Evolutionary conservation across 768 basidiomycete genomes (phyloP), one percentile per base, ranked within the genome.

Genomic region (Suillus americanus): DNA sequence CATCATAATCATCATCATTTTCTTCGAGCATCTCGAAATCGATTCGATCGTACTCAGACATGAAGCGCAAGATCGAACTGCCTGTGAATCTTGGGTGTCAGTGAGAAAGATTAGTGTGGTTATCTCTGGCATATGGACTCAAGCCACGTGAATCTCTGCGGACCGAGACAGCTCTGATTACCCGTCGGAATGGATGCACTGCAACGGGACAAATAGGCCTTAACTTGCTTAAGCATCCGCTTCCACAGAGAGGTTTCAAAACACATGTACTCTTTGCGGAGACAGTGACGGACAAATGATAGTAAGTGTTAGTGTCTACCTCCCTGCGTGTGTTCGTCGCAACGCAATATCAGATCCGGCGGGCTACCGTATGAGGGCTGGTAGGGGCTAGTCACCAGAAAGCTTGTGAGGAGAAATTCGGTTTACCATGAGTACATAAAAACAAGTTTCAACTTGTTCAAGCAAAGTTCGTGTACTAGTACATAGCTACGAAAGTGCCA

Each of bases 1-100:
- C 76, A 1, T 74, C 70, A 46, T 71, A 77, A 20, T 64, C 75
- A 38, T 75, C 76, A 8, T 75, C 77, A 38, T 78, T 79, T 33
- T 61, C 66, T n/a, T 71, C 73, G 41, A 64, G 60, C 59, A 68
- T 55, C 61, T 68, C 66, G 50, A 66, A 64, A 46, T 71, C 62
- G 35, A 61, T 12, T 30, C 69, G 67, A 14, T 72, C 69, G 68
- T 71, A 68, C 14, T 64, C 60, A 20, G 68, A 53, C 74, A 75
- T 66, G n/a, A 68, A 38, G 28, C 18, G 45, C 20, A 35, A 28
- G 16, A 12, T 13, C 16, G 25, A 28, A 51, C 50, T 5, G 14
- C 2, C 13, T 48, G 46, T 38, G 16, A 13, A 35, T 25, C n/a
- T 48, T 37, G 33, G 23, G 37, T 12, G 40, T 59, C 7, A 38